A percentile compares a stretch with the other conserved stretches of the same genome.
These are phyloP conservation scores for Botrytis fragariae DNA, from an alignment of 2,329 filamentous ascomycete species.

Conservation along the genomic window DNA sequence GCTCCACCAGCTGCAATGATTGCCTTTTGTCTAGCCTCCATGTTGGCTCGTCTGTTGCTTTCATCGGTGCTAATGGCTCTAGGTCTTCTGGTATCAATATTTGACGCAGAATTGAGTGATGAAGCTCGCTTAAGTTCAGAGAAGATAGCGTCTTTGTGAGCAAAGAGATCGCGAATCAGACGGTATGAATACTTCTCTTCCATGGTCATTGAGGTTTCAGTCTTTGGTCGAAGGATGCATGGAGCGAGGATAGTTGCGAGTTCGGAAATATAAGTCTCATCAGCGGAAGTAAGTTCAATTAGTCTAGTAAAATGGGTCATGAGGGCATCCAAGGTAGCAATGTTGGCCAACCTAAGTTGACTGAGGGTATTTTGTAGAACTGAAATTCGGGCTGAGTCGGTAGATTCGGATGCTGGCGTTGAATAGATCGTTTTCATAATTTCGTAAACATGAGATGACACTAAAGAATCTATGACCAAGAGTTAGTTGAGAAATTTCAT, in stretches of 20 bases:
- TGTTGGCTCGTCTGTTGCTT: conserved; percentile 87
- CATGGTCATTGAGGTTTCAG: conserved; percentile 87
- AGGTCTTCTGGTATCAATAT: conserved; percentile 61
- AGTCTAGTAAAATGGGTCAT: conserved; percentile 97
- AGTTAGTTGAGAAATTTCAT: conserved; percentile 27
- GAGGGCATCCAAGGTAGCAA: conserved; percentile 95
- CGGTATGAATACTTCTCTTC: conserved; percentile 92
- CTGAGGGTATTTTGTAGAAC: conserved; percentile 95
- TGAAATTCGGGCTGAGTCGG: conserved; percentile 76
- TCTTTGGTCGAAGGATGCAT: conserved; percentile 82
- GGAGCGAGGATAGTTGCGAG: conserved; percentile 76
- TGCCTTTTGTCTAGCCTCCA: conserved; percentile 88
- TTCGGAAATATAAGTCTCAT: conserved; percentile 76
- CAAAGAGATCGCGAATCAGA: conserved; percentile 85
- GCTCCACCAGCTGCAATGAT: conserved; percentile 58
- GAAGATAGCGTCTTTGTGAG: conserved; percentile 93
- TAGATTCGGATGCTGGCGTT: conserved; percentile 71
- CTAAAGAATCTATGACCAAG: conserved; percentile 73
- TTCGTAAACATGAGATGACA: conserved; percentile 97
- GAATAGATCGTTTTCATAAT: conserved; percentile 97
- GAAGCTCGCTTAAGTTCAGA: conserved; percentile 91
- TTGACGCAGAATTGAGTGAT: conserved; percentile 63
- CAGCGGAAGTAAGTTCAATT: conserved; percentile 93
- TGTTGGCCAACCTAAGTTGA: conserved; percentile 92
- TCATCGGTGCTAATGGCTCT: conserved; percentile 93